A percentile compares a stretch with the other conserved stretches of the same genome.
Conservation (phyloP, 805 yeast species). For the Grigorovia jiainica region DNA sequence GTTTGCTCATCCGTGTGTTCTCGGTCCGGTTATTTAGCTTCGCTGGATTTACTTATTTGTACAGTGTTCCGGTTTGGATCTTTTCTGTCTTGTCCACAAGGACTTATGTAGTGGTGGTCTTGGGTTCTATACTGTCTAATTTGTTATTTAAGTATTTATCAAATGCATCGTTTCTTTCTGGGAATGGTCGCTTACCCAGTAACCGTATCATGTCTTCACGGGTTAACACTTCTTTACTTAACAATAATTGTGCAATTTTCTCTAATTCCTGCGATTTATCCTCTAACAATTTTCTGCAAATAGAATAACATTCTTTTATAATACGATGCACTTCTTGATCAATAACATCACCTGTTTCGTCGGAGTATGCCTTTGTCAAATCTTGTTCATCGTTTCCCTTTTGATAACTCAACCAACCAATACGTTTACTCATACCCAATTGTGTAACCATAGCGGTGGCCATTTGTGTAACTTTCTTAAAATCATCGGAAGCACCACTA, state of each 20-base stretch:
- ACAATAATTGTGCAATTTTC: constrained; percentile 76
- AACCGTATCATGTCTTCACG: constrained; percentile 88
- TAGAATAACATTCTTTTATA: constrained; percentile 62
- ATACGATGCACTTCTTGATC: constrained; percentile 78
- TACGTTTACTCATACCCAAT: constrained; percentile 80
- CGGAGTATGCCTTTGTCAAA: constrained; percentile 81
- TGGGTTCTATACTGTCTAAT: neutral
- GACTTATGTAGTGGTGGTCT: neutral
- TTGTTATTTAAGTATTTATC: constrained; percentile 26
- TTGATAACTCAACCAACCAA: constrained; percentile 69
- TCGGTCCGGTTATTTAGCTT: too few species aligned
- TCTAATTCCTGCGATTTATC: constrained; percentile 72
- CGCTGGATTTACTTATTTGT: too few species aligned
- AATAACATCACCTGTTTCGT: constrained; percentile 69
- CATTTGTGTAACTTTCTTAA: constrained; percentile 89
- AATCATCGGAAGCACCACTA: constrained; percentile 93
- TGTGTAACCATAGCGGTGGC: constrained; percentile 89
- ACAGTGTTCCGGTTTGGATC: neutral
- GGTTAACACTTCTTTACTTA: constrained; percentile 80
- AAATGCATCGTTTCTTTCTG: constrained; percentile 84
- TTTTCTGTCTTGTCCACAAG: neutral
- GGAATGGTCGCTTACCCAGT: constrained; percentile 86
- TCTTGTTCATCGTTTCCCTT: constrained; percentile 65
- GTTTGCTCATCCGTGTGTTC: too few species aligned
- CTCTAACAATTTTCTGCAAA: constrained; percentile 57